Evolutionary conservation across 306 rosid species (phyloP).

Genomic region (Pyrus communis): DNA sequence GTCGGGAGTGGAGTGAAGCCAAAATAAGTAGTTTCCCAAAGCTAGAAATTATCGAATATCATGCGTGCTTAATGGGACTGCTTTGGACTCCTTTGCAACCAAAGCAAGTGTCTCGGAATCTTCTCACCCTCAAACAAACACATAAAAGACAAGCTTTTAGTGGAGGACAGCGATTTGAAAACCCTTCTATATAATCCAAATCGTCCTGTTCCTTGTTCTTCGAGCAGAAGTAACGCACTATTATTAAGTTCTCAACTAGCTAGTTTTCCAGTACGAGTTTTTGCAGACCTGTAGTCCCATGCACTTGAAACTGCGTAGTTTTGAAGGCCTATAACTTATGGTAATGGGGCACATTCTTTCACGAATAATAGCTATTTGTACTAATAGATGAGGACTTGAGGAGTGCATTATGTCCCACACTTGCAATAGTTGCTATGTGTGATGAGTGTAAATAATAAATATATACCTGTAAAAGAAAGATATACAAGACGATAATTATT

Average conservation of each 20-base stretch:
- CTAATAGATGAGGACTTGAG: not conserved
- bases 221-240: not conserved
- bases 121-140: not conserved
- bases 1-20: not conserved
- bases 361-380: not conserved
- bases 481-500: too few relatives aligned
- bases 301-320: not conserved
- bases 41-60: not conserved
- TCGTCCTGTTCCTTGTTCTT: not conserved
- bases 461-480: not conserved
- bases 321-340: not conserved
- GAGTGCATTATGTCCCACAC: not conserved
- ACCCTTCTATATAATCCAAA: not conserved
- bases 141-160: not conserved
- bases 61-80: not conserved
- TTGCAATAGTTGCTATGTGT: not conserved
- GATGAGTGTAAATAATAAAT: not conserved
- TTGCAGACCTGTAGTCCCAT: not conserved
- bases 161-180: constrained; percentile 1
- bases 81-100: not conserved
- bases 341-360: not conserved
- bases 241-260: not conserved
- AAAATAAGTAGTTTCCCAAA: not conserved
- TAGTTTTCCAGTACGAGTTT: not conserved
- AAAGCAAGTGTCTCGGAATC: not conserved